phyloP scores from a whole-genome alignment of 140 eudicot genomes.

The Anethum foeniculum region DNA sequence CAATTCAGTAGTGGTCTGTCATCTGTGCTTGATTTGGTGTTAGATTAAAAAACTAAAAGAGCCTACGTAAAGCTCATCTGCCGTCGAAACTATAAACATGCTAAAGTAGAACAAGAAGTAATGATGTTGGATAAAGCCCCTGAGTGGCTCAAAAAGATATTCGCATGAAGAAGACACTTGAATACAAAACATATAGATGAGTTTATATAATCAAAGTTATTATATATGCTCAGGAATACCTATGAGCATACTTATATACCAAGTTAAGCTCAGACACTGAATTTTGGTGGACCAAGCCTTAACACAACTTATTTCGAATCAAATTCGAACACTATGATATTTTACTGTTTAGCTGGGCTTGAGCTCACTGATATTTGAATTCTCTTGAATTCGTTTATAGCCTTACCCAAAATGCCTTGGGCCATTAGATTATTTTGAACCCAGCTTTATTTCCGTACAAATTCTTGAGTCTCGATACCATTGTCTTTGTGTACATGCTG shows the following conservation, averaged over 20 bases:
- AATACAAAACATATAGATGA: background rate
- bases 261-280: background rate
- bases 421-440: background rate
- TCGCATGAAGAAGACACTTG: background rate
- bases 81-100: background rate
- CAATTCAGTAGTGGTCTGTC: background rate
- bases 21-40: background rate
- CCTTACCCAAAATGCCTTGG: background rate
- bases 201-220: background rate
- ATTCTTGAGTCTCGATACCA: background rate
- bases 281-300: background rate
- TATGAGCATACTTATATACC: background rate
- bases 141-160: background rate
- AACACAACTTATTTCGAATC: background rate
- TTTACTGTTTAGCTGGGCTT: background rate
- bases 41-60: background rate
- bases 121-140: background rate
- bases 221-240: background rate
- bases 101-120: background rate
- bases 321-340: background rate
- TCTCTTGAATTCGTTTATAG: background rate
- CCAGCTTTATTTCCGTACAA: background rate
- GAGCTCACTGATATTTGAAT: background rate
- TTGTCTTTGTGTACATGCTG: background rate
- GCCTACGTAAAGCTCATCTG: background rate